Base-by-base conservation (phyloP, 148 eudicot species). In the Chenopodium formosanum region DNA sequence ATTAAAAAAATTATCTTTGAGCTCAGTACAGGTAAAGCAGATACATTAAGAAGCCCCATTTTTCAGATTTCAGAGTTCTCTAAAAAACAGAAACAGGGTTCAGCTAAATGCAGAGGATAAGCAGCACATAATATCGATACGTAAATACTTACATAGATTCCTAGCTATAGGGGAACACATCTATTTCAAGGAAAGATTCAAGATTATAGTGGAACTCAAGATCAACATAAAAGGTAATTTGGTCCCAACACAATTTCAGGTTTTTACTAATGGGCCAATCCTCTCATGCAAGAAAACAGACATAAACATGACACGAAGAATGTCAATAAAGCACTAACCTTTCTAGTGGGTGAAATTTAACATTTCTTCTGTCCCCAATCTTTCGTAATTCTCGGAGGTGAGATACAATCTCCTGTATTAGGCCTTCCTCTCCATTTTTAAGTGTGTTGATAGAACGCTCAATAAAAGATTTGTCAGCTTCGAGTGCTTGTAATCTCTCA, bases 401-500 rank as follows among this genome's bases (percentile, higher is more conserved):
- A 82, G 84, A 83, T 50, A 86, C 89, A 32, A 92, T 86, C 88
- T 91, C 90, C 80, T 86, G 82, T 69, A 89, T 82, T 29, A 83
- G 80, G 34, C 88, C 89, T 29, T 85, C 87, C 63, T 83, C 87
- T 63, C 89, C 90, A 46, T 77, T 75, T 69, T 81, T 85, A 10
- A 83, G 88, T 32, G 91, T 84, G 32, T 76, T 82, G 34, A 88
- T 75, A 10, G 89, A 85, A 69, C 79, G 84, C 76, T 89, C 89
- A 37, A 89, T 78, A 83, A 87, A 85, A 63, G 78, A 84, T 34
- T 68, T 83, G 72, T 90, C 91, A 53, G 87, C 88, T 80, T 87
- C 90, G 83, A 92, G 88, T 46, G 89, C 85, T 83, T 83, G 86
- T 78, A 92, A 76, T 75, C 89, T 87, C 69, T 80, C 84, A 40